Base-by-base conservation (phyloP, 805 yeast genomes). In the Candida multigemmis region DNA sequence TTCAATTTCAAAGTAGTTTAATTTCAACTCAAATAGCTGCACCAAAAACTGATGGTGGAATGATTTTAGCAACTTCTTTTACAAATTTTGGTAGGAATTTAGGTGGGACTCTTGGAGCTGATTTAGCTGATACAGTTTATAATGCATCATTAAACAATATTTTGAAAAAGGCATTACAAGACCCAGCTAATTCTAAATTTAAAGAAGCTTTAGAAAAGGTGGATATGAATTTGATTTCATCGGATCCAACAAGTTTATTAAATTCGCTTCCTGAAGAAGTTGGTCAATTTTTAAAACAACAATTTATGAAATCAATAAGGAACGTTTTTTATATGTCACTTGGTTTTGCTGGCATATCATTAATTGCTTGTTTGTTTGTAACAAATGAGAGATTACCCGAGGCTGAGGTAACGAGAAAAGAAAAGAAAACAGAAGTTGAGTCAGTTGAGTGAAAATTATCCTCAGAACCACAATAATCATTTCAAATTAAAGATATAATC, bases 31-130 rank as follows among this genome's bases (percentile, higher is more conserved):
- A 71, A 38, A 43, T 71, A 6, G 48, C 57, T 14, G 71, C 73
- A 7, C 75, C 78, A 19, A 65, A 69, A 33, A 44, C 53, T 1
- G 59, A 68, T 5, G 77, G 77, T 10, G 59, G 66, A 3, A 53
- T 58, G 5, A 66, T 72, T 24, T 42, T 70, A 45, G 55, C 69
- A 2, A 68, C 75, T 5, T 46, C 73, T 1, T 51, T 60, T 26
- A 30, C 66, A 30, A 56, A 59, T 34, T 68, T 67, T 39, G 42
- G 45, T 10, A 60, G 77, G 36, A 44, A 65, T 1, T 34, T 70
- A 11, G 69, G 68, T 12, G 65, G 69, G 22, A 55, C 74, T 2
- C 20, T 71, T 16, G 60, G 67, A 14, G 52, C 65, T 3, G 38
- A 25, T 19, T 28, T 37, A 11, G 27, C 28, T 10, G 31, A 33